Percentiles rank a stretch among this genome's conserved stretches.
phyloP scores from a whole-genome alignment of 75 land plant species.

The Ceratopteris richardii region DNA sequence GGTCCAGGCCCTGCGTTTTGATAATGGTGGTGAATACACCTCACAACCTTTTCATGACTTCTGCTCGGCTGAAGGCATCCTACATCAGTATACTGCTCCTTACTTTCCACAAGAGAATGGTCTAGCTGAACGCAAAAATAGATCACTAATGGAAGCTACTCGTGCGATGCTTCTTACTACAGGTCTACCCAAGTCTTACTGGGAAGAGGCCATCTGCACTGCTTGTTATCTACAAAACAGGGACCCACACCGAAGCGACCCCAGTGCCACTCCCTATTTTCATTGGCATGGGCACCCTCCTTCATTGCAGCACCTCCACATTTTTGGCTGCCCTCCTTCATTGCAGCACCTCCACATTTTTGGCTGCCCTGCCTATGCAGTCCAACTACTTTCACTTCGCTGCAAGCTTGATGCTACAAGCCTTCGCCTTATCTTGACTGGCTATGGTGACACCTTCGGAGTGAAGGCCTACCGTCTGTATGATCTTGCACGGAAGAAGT shows the following conservation, averaged over 20 bases:
- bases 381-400: not conserved
- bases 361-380: not conserved
- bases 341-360: not conserved
- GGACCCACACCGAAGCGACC: constrained; percentile 1
- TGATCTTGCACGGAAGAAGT: not conserved
- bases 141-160: constrained; percentile 12
- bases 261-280: constrained; percentile 2
- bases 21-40: constrained; percentile 13
- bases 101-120: constrained; percentile 16
- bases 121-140: constrained; percentile 16
- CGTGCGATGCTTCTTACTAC: no score
- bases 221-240: constrained; percentile 9
- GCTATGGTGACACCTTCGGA: not conserved
- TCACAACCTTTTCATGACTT: constrained; percentile 4
- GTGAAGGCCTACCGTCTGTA: not conserved
- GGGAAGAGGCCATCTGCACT: constrained; percentile 13
- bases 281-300: no score
- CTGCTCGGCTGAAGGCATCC: constrained; percentile 7
- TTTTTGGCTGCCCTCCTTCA: not conserved
- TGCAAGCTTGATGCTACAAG: constrained; percentile 11
- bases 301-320: no score
- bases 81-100: not conserved
- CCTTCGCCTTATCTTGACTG: constrained; percentile 4
- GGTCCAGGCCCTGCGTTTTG: constrained; percentile 1
- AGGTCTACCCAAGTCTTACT: constrained; percentile 10